These are phyloP conservation scores for Thielaviopsis punctulata DNA, from an alignment of 2,329 filamentous ascomycete genomes.

Conservation along the genomic window DNA sequence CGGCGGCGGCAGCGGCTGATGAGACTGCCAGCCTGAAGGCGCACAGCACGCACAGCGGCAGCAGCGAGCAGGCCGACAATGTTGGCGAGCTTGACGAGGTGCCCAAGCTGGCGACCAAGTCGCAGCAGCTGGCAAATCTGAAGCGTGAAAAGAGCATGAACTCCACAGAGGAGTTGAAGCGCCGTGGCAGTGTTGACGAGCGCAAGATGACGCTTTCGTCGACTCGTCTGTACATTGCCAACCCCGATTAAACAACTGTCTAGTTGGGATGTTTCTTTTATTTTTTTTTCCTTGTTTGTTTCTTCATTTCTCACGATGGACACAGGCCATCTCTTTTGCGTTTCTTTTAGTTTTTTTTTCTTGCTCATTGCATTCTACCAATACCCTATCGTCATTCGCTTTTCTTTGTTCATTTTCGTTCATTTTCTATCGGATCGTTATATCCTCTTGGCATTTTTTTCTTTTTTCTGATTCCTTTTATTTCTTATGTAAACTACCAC, in stretches of 20 bases:
- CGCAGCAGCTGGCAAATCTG: slow-evolving; percentile 36
- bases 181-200: slow-evolving; percentile 72
- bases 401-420: slow-evolving; percentile 1
- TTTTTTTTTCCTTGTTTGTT: background rate
- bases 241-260: slow-evolving; percentile 45
- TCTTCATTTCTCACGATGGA: background rate
- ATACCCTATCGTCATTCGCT: slow-evolving; percentile 9
- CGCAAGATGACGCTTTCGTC: slow-evolving; percentile 58
- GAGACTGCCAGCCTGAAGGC: slow-evolving; percentile 31
- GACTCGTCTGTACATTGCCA: slow-evolving; percentile 67
- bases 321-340: background rate
- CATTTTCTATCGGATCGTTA: background rate
- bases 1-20: slow-evolving; percentile 17
- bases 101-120: slow-evolving; percentile 39
- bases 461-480: too few species aligned
- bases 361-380: slow-evolving; percentile 10
- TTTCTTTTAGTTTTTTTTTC: slow-evolving; percentile 1
- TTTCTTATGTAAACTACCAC: background rate
- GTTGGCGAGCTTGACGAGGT: slow-evolving; percentile 36
- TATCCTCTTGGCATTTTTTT: background rate
- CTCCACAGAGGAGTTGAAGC: slow-evolving; percentile 52
- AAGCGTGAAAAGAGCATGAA: slow-evolving; percentile 49
- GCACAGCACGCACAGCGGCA: slow-evolving; percentile 35
- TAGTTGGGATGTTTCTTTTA: background rate
- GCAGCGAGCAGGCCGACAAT: slow-evolving; percentile 44